Conservation (phyloP, 176 grass and related monocot genomes). For the Areca catechu region DNA sequence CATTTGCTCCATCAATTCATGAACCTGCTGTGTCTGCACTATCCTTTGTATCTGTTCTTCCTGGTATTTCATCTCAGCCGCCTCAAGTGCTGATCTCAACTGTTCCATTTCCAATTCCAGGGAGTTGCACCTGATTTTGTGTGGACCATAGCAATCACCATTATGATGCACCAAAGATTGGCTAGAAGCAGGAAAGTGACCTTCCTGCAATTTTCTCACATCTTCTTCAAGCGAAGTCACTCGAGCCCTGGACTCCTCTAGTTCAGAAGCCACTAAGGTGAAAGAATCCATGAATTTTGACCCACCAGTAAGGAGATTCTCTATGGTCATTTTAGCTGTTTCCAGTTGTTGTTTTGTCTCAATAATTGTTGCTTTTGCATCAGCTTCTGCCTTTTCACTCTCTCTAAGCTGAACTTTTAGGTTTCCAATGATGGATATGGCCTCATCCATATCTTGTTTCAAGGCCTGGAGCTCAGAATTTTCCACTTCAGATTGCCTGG, state of each 20-base stretch:
- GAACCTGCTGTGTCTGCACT: conserved; percentile 46
- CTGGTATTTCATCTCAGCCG: conserved; percentile 29
- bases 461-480: conserved; percentile 18
- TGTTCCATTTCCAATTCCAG: conserved; percentile 29
- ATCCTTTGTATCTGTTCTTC: conserved; percentile 69
- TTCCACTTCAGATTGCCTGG: conserved; percentile 5
- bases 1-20: conserved; percentile 60
- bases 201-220: conserved; percentile 20
- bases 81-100: conserved; percentile 42
- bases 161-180: background rate
- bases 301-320: conserved; percentile 75
- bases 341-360: conserved; percentile 76
- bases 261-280: conserved; percentile 69
- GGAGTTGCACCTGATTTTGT: conserved; percentile 21
- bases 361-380: conserved; percentile 42
- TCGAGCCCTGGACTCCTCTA: conserved; percentile 75
- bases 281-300: conserved; percentile 99
- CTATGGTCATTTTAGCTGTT: conserved; percentile 53
- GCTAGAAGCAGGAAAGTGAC: background rate
- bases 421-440: conserved; percentile 41
- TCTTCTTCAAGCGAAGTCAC: conserved; percentile 53
- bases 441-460: conserved; percentile 42
- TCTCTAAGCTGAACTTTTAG: conserved; percentile 22
- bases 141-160: background rate
- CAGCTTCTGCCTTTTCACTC: conserved; percentile 36